Base-by-base conservation (phyloP, 2,329 filamentous ascomycete genomes). In the Parafenestella ontariensis region DNA sequence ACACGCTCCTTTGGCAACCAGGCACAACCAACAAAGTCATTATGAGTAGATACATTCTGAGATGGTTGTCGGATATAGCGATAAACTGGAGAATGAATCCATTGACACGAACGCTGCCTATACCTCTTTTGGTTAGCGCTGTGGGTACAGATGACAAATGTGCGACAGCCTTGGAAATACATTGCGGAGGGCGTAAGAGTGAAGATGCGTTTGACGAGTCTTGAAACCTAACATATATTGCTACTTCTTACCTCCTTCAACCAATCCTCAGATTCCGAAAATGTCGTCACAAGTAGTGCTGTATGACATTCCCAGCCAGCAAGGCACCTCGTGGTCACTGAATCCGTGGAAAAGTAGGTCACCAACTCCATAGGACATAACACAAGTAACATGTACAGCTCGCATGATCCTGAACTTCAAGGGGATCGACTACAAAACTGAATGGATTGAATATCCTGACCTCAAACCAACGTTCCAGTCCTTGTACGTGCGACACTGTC, bases 361-460 rank as follows among this genome's bases (percentile, higher is more conserved):
- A n/a, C 17, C 18, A 4, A 28, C 18, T 9, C 11, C 10, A 34
- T 31, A 8, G 9, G 10, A 15, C 5, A 26, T n/a, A 4, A 1
- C 13, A n/a, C 2, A 24, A 33, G 37, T 42, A 26, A 56, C 64
- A 55, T 40, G 13, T 1, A 3, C 39, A 90, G 88, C 85, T 40
- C 86, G 89, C 1, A 74, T 91, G 51, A 69, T 83, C 2, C 76
- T 91, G 40, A 91, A 90, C 75, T 89, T 82, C 76, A 91, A 91
- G 70, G 78, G 79, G 1, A 71, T 91, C 13, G 80, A 85, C 41
- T 91, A 91, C 76, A 81, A 82, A 68, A 91, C 88, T 0, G 79
- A 87, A 80, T 91, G 87, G 87, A 74, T 87, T 15, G 87, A 90
- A 66, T 90, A 89, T 61, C 88, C 87, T 0, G 83, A 90, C 31